These are phyloP conservation scores for Rubia tinctorum DNA, from an alignment of 305 asterid species.

Conservation along the genomic window DNA sequence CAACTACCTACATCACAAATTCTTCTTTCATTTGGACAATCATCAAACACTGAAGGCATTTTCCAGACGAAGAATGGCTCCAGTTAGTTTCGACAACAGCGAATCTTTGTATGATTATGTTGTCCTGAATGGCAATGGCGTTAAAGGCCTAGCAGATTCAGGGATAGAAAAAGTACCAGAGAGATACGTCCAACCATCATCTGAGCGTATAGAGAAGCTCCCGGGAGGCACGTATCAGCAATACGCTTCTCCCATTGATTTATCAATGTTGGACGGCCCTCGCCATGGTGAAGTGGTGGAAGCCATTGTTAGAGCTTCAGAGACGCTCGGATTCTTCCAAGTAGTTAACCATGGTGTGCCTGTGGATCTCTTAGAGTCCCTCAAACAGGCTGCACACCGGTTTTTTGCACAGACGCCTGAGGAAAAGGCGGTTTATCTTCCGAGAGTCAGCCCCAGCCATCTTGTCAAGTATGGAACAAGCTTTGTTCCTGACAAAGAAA, in stretches of 20 bases:
- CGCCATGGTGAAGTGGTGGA: slow-evolving; percentile 29
- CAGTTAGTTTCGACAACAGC: slow-evolving; percentile 15
- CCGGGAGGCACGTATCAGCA: slow-evolving; percentile 3
- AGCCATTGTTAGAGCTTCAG: slow-evolving; percentile 28
- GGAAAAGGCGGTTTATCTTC: slow-evolving; percentile 29
- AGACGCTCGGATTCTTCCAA: slow-evolving; percentile 36
- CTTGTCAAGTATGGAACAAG: slow-evolving; percentile 38
- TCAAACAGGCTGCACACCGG: slow-evolving; percentile 26
- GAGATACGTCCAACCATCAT: slow-evolving; percentile 25
- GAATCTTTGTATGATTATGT: slow-evolving; percentile 29
- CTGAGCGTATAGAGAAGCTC: slow-evolving; percentile 25
- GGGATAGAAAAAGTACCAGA: slow-evolving; percentile 25
- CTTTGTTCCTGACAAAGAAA: slow-evolving; percentile 36
- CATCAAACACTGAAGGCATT: neutral
- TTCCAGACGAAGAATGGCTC: slow-evolving; percentile 19
- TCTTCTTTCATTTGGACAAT: neutral
- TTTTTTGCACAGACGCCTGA: slow-evolving; percentile 27
- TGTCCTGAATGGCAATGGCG: slow-evolving; percentile 32
- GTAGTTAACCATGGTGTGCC: slow-evolving; percentile 39
- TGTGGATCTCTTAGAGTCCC: slow-evolving; percentile 23
- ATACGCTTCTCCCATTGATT: slow-evolving; percentile 21
- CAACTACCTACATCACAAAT: neutral
- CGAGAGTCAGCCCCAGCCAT: slow-evolving; percentile 30
- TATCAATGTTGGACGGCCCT: slow-evolving; percentile 30
- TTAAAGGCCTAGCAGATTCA: slow-evolving; percentile 33